Percentiles rank a stretch among this genome's conserved stretches.
Conservation (phyloP, 1,139 yeast species). For the Blastobotrys ciferrii region DNA sequence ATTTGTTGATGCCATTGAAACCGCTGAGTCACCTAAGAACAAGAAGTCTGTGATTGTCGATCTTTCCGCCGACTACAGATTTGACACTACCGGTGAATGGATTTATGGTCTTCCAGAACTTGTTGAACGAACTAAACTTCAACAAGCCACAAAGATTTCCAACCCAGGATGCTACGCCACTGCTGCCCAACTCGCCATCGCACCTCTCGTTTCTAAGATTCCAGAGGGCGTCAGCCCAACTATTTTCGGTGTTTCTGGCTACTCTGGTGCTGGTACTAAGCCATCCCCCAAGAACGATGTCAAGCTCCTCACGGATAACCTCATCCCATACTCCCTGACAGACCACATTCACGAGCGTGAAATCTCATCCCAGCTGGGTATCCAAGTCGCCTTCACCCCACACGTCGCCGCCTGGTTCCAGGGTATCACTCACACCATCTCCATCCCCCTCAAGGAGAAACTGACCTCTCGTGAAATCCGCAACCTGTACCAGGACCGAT, state of each 20-base stretch:
- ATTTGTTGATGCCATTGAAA: conserved; percentile 88
- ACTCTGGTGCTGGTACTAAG: conserved; percentile 98
- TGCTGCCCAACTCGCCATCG: conserved; percentile 90
- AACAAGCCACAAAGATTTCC: conserved; percentile 77
- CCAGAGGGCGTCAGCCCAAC: conserved; percentile 64
- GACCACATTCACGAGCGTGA: conserved; percentile 97
- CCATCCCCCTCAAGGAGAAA: conserved; percentile 76
- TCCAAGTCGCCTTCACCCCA: conserved; percentile 84
- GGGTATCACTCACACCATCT: conserved; percentile 90
- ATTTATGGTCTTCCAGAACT: conserved; percentile 83
- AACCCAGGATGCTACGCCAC: conserved; percentile 99
- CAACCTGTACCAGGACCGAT: conserved; percentile 82
- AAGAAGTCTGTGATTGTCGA: conserved; percentile 75
- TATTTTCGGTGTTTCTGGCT: conserved; percentile 93
- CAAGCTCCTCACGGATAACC: conserved; percentile 67
- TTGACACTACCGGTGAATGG: conserved; percentile 87
- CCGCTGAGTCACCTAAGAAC: conserved; percentile 38
- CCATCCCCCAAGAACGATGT: conserved; percentile 95
- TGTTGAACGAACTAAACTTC: conserved; percentile 60
- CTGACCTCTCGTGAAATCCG: conserved; percentile 80
- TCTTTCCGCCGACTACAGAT: conserved; percentile 92
- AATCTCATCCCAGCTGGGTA: conserved; percentile 75
- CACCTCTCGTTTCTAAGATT: conserved; percentile 65
- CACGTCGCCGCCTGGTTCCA: conserved; percentile 99
- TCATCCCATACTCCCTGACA: conserved; percentile 92